Base-by-base conservation (phyloP, 257 asterid species). In the Thymus mandschuricus region DNA sequence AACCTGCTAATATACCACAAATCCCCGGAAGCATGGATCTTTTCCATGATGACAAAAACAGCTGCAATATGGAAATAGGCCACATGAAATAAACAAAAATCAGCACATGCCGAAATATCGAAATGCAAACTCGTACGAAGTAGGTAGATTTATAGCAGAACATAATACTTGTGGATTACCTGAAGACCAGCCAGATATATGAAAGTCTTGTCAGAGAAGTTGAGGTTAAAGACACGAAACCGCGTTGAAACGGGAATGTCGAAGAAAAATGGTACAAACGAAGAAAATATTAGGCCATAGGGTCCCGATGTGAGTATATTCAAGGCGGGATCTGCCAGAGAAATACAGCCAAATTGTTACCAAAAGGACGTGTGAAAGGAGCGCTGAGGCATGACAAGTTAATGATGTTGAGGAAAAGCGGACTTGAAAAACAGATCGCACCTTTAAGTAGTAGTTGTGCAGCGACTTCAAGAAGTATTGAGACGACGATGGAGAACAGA, bases 101-200 rank as follows among this genome's bases (percentile, higher is more conserved):
- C 27, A 79, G 44, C 54, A 63, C 33, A 72, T 68, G 70, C 63
- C 7, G 29, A 45, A 65, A 61, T 35, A 15, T 45, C 2, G 10
- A 60, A 67, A 27, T 45, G 13, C 33, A 56, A 28, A 50, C 13
- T 63, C 70, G 40, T 44, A 60, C 28, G 66, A 74, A 15, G 11
- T 29, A n/a, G 10, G 61, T 9, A 59, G 52, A 45, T 33, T 41
- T 68, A 60, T 15, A 44, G 48, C 52, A 68, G 56, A 13, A 64
- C 43, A 52, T 12, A 63, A 45, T 9, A 35, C 65, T 41, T 8
- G 57, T 60, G 61, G 41, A 57, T 73, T 83, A 95, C 99, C 97
- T 95, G 99, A 78, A 95, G 91, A 75, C 99, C 99, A 56, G 99
- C 99, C 76, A 90, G 85, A 82, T 95, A 95, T 62, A 95, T 92